Base-by-base conservation (phyloP, 345 rosid genomes). In the Boechera stricta region DNA sequence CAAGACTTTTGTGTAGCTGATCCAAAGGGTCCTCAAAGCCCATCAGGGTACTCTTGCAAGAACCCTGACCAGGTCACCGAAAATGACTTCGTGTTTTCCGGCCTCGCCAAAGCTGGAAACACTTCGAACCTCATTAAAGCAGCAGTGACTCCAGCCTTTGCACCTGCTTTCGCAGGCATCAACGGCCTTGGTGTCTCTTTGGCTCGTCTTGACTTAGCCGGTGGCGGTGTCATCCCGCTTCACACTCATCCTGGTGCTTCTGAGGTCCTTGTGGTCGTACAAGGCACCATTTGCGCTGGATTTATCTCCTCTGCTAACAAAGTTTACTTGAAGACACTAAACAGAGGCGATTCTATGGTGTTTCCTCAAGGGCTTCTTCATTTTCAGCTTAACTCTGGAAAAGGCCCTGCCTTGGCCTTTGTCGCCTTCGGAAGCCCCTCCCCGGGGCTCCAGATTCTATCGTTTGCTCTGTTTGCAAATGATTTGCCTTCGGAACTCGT, bases 181-280 rank as follows among this genome's bases (percentile, higher is more conserved):
- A 93, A 93, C 42, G 95, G 98, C 11, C 98, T 93, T 5, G 98
- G 93, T 1, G 33, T 93, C 69, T 91, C 98, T 35, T 0, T 89
- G 51, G 97, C 92, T 66, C 89, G 98, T 47, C 76, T 93, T 53
- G 98, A 93, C 84, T 53, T 93, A 78, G 93, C 91, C 4, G 29
- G 7, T 2, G 90, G 83, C 0, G 98, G 98, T 29, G 97, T 93
- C 28, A 44, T 91, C 51, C 97, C 97, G 5, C 82, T 91, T 69
- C 97, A 91, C 84, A 89, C 95, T 12, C 98, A 91, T 80, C 98
- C 98, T 2, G 89, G 90, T 4, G 97, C 57, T 36, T 80, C 92
- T 0, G 97, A 93, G 72, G 69, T 82, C 13, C 83, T 91, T 3
- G 0, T 87, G 8, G 95, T 93, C 2, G 3, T 85, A 0, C 65